Evolutionary conservation across 345 rosid genomes (phyloP).

Genomic region (Geranium brycei): DNA sequence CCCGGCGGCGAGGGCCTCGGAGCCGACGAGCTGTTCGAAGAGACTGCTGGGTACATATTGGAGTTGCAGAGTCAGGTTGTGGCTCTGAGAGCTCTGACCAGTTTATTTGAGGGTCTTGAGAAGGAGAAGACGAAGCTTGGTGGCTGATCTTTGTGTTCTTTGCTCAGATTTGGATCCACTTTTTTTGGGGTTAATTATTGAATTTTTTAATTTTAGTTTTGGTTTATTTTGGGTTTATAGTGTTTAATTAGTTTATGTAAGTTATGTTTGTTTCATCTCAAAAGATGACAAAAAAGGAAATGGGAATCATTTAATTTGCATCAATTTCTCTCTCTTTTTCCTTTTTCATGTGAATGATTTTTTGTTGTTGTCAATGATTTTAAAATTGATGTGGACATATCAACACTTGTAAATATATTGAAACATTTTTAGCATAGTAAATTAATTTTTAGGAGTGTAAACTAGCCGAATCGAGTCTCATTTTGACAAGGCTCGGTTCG

Average conservation of each 20-base stretch:
- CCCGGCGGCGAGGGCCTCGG: constrained; percentile 56
- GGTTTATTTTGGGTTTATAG: too few relatives aligned
- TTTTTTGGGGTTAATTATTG: neutral
- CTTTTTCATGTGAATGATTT: too few relatives aligned
- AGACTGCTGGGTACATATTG: constrained; percentile 58
- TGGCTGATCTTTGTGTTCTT: constrained; percentile 16
- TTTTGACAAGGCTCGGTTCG: too few relatives aligned
- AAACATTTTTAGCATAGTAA: too few relatives aligned
- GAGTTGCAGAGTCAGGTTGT: constrained; percentile 48
- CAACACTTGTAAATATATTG: too few relatives aligned
- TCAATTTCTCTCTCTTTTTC: neutral
- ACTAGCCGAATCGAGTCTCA: too few relatives aligned
- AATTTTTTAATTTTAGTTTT: too few relatives aligned
- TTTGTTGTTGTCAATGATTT: neutral
- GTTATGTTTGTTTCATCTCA: neutral
- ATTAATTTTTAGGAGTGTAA: too few relatives aligned
- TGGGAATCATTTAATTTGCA: neutral
- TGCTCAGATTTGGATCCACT: neutral
- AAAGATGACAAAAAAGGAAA: neutral
- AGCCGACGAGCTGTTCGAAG: constrained; percentile 50
- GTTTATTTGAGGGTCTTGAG: constrained; percentile 36
- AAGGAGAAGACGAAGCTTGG: constrained; percentile 44
- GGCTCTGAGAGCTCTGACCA: constrained; percentile 42
- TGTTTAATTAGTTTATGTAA: neutral
- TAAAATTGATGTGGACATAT: too few relatives aligned